Evolutionary conservation across 1,284 basidiomycete genomes (phyloP).

Genomic region (Salmacisia buchloeana): DNA sequence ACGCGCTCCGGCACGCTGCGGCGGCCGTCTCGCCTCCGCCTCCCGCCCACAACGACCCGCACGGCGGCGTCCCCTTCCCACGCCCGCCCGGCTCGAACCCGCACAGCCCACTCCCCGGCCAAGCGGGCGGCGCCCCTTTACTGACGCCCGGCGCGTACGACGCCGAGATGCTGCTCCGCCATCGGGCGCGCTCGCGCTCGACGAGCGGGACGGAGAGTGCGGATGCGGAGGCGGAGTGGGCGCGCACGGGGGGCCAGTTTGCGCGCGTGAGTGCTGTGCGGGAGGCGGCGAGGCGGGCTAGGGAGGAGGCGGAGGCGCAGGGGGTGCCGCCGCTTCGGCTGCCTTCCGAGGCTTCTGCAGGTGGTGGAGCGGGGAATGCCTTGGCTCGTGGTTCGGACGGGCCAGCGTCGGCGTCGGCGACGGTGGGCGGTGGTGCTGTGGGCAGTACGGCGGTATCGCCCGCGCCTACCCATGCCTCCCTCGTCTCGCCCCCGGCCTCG

Average conservation of each 20-base stretch:
- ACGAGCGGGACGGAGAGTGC: constrained; percentile 23
- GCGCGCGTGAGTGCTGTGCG: constrained; percentile 17
- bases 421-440: background rate
- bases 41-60: constrained; percentile 17
- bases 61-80: constrained; percentile 5
- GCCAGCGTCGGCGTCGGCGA: too few species aligned
- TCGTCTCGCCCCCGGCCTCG: constrained; percentile 4
- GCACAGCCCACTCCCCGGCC: background rate
- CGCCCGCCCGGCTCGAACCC: constrained; percentile 2
- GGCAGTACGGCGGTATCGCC: background rate
- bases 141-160: constrained; percentile 39
- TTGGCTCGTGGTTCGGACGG: too few species aligned
- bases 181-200: constrained; percentile 23
- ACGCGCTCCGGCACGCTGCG: constrained; percentile 12
- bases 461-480: background rate
- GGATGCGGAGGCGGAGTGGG: constrained; percentile 32
- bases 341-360: too few species aligned
- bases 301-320: background rate
- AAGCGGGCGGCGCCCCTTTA: constrained; percentile 19
- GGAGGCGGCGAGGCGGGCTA: background rate
- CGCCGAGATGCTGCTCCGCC: constrained; percentile 36
- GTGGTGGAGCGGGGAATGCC: too few species aligned
- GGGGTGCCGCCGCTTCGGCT: background rate
- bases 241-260: constrained; percentile 31
- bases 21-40: constrained; percentile 19